phyloP scores from a whole-genome alignment of 2,329 filamentous ascomycete genomes.

The Hymenoscyphus repandus region DNA sequence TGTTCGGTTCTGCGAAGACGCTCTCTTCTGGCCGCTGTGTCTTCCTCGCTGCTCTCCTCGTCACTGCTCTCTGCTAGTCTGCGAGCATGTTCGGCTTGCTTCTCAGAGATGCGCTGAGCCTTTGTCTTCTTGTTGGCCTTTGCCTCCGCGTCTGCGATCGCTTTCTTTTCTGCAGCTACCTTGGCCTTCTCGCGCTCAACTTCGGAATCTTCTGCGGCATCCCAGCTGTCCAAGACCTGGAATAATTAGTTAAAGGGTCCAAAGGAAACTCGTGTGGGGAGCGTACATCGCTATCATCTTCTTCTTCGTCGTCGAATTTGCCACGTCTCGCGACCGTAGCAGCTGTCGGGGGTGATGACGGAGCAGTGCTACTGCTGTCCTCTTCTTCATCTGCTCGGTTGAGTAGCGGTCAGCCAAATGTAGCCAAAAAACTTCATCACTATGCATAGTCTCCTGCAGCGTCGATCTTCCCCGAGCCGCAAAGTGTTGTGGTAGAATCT shows the following conservation, averaged over 20 bases:
- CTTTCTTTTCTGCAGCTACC: conserved; percentile 80
- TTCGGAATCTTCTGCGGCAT: conserved; percentile 93
- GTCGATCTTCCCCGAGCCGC: conserved; percentile 19
- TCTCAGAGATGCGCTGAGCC: conserved; percentile 78
- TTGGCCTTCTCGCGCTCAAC: conserved; percentile 92
- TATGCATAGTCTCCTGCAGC: conserved; percentile 21
- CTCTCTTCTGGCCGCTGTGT: conserved; percentile 67
- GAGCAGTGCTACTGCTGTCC: conserved; percentile 48
- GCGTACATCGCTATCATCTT: conserved; percentile 70
- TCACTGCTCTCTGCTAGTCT: conserved; percentile 51
- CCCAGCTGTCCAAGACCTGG: conserved; percentile 81
- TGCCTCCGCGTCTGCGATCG: conserved; percentile 82
- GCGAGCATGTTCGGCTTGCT: conserved; percentile 53
- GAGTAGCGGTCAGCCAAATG: conserved; percentile 28
- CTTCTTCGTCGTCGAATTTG: conserved; percentile 93
- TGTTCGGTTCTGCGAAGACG: conserved; percentile 76
- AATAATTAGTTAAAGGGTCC: too few relatives aligned
- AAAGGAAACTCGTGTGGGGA: background rate
- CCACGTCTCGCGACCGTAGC: conserved; percentile 30
- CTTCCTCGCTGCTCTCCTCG: conserved; percentile 57
- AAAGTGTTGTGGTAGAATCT: conserved; percentile 6
- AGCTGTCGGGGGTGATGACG: conserved; percentile 24
- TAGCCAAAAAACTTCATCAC: conserved; percentile 17
- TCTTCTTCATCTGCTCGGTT: conserved; percentile 32
- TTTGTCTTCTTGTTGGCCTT: conserved; percentile 90